phyloP scores from a whole-genome alignment of 2,329 filamentous ascomycete genomes.

The Pezizomycotina sp. region DNA sequence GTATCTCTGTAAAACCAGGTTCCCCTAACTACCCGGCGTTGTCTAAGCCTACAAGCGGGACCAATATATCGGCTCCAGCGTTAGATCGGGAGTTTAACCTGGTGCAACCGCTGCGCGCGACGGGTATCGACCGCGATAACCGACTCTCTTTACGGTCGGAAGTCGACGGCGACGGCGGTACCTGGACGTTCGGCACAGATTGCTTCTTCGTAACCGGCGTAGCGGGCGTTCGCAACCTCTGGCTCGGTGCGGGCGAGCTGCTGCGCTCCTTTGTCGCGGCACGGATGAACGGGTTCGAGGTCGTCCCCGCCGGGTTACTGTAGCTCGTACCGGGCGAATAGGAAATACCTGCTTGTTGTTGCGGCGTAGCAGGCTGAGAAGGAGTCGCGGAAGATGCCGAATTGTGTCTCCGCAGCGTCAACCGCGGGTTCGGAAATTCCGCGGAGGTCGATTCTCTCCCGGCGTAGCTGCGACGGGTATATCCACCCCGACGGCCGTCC shows the following conservation, averaged over 20 bases:
- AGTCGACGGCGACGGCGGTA: constrained; percentile 5
- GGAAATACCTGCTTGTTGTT: constrained; percentile 5
- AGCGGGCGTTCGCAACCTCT: too few species aligned
- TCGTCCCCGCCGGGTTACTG: constrained; percentile 15
- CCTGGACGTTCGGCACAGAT: constrained; percentile 1
- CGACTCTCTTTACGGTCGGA: constrained; percentile 26
- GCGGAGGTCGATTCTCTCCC: too few species aligned
- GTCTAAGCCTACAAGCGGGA: constrained; percentile 62
- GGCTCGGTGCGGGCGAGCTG: too few species aligned
- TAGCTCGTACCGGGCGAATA: constrained; percentile 13
- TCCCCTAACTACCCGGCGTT: constrained; percentile 62
- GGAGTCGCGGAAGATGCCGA: too few species aligned
- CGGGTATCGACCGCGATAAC: constrained; percentile 75
- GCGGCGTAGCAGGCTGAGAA: too few species aligned
- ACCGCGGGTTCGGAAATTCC: too few species aligned
- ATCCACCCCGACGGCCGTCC: too few species aligned
- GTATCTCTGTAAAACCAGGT: constrained; percentile 98
- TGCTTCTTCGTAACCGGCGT: constrained; percentile 6
- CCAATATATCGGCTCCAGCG: constrained; percentile 98
- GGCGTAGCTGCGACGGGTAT: too few species aligned
- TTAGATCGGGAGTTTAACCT: constrained; percentile 65
- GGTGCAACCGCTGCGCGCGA: constrained; percentile 75
- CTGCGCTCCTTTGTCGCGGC: constrained; percentile 13
- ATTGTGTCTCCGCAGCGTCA: too few species aligned
- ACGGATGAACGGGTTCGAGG: constrained; percentile 17